Evolutionary conservation across 1,284 basidiomycete species (phyloP), one percentile per base, ranked within the genome.

Genomic region (Cronartium quercuum): DNA sequence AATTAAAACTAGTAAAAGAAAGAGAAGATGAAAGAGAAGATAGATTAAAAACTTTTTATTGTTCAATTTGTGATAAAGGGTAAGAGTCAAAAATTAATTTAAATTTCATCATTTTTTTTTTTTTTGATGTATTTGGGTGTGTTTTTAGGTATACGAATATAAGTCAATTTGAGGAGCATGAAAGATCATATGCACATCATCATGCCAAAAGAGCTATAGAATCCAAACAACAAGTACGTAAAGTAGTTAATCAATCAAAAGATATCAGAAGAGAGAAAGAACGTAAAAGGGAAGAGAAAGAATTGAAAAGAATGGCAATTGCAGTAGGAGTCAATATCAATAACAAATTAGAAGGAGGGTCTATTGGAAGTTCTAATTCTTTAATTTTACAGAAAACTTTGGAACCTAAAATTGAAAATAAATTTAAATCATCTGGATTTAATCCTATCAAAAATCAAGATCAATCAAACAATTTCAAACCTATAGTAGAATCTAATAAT

Each of bases 151-250:
- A 75, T 66, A 67, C 71, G 41, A 75, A 47, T 35, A 75, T 75
- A 15, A 67, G 40, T 51, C 71, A 75, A 42, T 75, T 75, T 67
- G 71, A 75, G 37, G 71, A 75, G n/a, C 71, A 75, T 67, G 71
- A 75, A 75, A 57, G 71, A 24, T 75, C 71, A 12, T 75, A 75
- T 66, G 71, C 71, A 7, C 71, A 75, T 61, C 71, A 67, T 41
- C 71, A 75, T 67, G 71, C 71, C 3, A 57, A 34, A 42, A 55
- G 71, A 42, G 71, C 71, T 6, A 18, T 75, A 35, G 71, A 75
- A 38, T 64, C 71, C 18, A 75, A 75, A 63, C 51, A 29, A 29
- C 35, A 75, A 63, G 57, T 65, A 6, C 37, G 65, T 13, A 66
- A 63, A 62, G 24, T 58, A 9, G 66, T 35, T 5, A 66, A 66